Evolutionary conservation across 2,329 filamentous ascomycete genomes (phyloP), one percentile per base, ranked within the genome.

Genomic region (Lachnellula cervina): DNA sequence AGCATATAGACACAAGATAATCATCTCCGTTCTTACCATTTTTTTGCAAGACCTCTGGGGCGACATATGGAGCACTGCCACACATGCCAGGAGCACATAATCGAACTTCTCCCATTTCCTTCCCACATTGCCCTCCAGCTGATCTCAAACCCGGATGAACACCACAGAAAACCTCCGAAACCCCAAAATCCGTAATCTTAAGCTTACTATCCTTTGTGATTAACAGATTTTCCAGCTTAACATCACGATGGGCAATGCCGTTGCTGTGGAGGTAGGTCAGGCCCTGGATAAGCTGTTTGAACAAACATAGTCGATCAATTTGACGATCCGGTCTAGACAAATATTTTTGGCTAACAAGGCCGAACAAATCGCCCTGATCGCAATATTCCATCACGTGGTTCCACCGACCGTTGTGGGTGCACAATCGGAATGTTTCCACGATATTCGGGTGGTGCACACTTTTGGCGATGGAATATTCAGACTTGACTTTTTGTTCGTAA

Each of bases 331-430:
- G 79, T 3, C 76, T 73, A 55, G 76, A 81, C 60, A 95, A 82
- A 64, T 87, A 86, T 35, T 81, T 81, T 69, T 86, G 87, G 61
- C 86, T 81, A 40, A 95, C 86, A 13, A 96, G 75, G 59, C 79
- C 78, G 70, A 88, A 93, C 5, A 96, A 75, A 67, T 96, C 91
- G 46, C 91, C 90, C 63, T 90, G 83, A 3, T 83, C 80, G 74
- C 91, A 96, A 70, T 89, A 95, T 69, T 96, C 90, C 91, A 96
- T 96, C 54, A 96, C 89, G 69, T 95, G 89, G 69, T 90, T 92
- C 88, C 89, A 95, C 40, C 87, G 84, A 34, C 82, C 83, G 63
- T 85, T 81, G 63, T 91, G 80, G 14, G 81, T 84, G 74, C 90
- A 94, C 5, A 96, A 77, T 28, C 61, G 59, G 49, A 91, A 74